Evolutionary conservation across 495 filamentous ascomycete species (phyloP), one percentile per base, ranked within the genome.

Genomic region (Pyrenula massariospora): DNA sequence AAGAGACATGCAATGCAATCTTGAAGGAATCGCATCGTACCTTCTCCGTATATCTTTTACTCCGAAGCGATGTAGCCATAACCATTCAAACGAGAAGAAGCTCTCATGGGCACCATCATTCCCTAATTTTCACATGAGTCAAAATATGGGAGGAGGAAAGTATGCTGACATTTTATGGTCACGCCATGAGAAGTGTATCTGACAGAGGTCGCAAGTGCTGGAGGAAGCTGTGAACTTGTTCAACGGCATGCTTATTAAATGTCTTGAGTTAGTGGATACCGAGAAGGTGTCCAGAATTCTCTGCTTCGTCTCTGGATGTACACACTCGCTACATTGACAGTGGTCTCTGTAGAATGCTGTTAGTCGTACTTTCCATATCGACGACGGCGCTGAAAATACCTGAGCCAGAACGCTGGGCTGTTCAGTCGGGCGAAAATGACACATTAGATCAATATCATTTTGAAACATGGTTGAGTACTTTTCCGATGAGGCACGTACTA

Each of bases 321-420:
- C 74, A 66, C 91, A 96, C 52, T 72, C 65, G 0, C 65, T 57
- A 63, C 90, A 95, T 53, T 83, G 87, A 63, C 90, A 95, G 63
- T 91, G 87, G 55, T 95, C 90, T 61, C 90, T 91, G 25, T 21
- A n/a, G n/a, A n/a, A n/a, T n/a, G n/a, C n/a, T n/a, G n/a, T n/a
- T n/a, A n/a, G n/a, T n/a, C n/a, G n/a, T n/a, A n/a, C n/a, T n/a
- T n/a, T n/a, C n/a, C n/a, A n/a, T n/a, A n/a, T n/a, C n/a, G n/a
- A n/a, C n/a, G n/a, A n/a, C n/a, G n/a, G n/a, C n/a, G n/a, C n/a
- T n/a, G n/a, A n/a, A n/a, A n/a, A n/a, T 24, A 56, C 10, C 48
- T 22, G 10, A 53, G 55, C 50, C 53, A 56, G 25, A 54, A 20
- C 8, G 15, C 31, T 8, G 31, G 31, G 31, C 24, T 5, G 1